Evolutionary conservation across 192 early-diverging fungal genomes (phyloP).

Genomic region (Borealophlyctis nickersoniae): DNA sequence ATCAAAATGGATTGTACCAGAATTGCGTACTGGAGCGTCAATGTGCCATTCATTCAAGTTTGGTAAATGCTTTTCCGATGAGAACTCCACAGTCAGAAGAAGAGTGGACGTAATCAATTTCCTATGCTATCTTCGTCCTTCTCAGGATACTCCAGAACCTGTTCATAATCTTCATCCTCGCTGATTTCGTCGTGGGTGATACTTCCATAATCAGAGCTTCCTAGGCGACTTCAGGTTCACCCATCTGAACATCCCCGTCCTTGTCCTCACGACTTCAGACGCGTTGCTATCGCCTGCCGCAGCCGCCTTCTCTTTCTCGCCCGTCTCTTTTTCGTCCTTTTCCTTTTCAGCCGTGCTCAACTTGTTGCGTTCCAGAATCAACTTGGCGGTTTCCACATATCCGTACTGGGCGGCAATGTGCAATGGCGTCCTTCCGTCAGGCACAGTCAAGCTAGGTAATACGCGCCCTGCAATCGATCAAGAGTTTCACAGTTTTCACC

Average conservation of each 20-base stretch:
- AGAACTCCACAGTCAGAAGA: no score
- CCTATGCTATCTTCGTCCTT: no score
- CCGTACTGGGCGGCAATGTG: constrained; percentile 31
- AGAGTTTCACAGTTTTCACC: constrained; percentile 1
- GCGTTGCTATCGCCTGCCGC: neutral
- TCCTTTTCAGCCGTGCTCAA: neutral
- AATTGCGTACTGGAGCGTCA: no score
- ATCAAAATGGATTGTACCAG: no score
- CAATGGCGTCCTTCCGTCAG: constrained; percentile 23
- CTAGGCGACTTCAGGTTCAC: no score
- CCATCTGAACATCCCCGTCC: no score
- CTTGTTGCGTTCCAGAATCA: constrained; percentile 20
- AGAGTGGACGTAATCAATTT: no score
- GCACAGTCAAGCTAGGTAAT: constrained; percentile 20
- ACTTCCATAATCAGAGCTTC: neutral
- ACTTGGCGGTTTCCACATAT: constrained; percentile 12
- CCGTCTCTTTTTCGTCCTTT: neutral
- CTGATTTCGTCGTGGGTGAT: constrained; percentile 19
- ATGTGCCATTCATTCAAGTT: no score
- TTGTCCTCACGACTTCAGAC: no score
- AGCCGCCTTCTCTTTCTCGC: constrained; percentile 11
- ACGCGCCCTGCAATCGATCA: constrained; percentile 16
- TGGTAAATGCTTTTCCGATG: no score
- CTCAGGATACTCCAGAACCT: no score
- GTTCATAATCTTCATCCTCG: constrained; percentile 26